Evolutionary conservation across 2,329 filamentous ascomycete species (phyloP).

Genomic region (Lachnellula subtilissima): DNA sequence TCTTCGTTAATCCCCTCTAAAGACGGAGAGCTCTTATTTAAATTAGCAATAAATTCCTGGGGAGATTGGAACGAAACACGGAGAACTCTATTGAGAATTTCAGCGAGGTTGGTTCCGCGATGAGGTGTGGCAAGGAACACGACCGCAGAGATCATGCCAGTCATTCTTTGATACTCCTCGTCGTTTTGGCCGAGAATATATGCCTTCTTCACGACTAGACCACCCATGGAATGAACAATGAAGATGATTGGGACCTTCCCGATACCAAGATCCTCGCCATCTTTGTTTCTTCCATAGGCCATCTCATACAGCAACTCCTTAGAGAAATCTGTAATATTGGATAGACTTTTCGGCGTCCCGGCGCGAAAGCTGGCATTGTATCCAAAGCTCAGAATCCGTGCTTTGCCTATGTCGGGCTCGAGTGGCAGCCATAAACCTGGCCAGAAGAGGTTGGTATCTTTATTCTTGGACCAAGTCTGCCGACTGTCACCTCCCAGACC

Average conservation of each 20-base stretch:
- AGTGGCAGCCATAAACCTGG: slow-evolving; percentile 17
- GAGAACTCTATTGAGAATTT: slow-evolving; percentile 36
- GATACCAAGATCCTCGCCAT: slow-evolving; percentile 8
- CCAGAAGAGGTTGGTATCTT: slow-evolving; percentile 33
- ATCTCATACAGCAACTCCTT: slow-evolving; percentile 26
- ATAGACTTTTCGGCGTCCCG: neutral
- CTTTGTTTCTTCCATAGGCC: slow-evolving; percentile 19
- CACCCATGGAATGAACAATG: slow-evolving; percentile 16
- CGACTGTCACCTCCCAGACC: slow-evolving; percentile 36
- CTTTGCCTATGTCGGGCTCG: slow-evolving; percentile 5
- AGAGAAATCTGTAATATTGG: slow-evolving; percentile 27
- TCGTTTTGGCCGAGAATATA: slow-evolving; percentile 25
- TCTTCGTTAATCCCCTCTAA: slow-evolving; percentile 40
- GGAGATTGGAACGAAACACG: slow-evolving; percentile 23
- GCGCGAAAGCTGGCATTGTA: slow-evolving; percentile 14
- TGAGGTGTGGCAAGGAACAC: slow-evolving; percentile 41
- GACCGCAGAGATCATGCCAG: slow-evolving; percentile 31
- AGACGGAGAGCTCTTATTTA: slow-evolving; percentile 33
- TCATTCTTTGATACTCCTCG: slow-evolving; percentile 26
- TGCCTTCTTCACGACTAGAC: slow-evolving; percentile 17
- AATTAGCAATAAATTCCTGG: slow-evolving; percentile 37
- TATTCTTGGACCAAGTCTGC: slow-evolving; percentile 33
- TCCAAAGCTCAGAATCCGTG: slow-evolving; percentile 14
- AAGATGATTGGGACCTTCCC: slow-evolving; percentile 12
- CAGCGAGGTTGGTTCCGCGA: slow-evolving; percentile 36